These are phyloP conservation scores for Penicillium psychrosexuale DNA, from an alignment of 2,329 filamentous ascomycete species.

Conservation along the genomic window DNA sequence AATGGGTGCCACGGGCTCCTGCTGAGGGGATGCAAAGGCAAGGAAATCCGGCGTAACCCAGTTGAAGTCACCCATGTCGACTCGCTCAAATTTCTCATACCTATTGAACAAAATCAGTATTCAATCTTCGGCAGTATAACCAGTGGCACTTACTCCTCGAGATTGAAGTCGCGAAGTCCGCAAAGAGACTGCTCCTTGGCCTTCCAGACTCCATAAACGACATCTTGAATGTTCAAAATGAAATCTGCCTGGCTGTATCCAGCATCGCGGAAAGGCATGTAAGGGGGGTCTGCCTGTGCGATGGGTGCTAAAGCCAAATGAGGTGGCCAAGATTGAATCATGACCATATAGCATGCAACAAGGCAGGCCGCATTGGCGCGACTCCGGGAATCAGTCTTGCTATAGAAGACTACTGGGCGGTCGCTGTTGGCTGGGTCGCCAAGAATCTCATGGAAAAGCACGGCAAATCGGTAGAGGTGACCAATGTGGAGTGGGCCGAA, in stretches of 20 bases:
- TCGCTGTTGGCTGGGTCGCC: constrained; percentile 88
- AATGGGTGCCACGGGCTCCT: constrained; percentile 70
- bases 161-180: constrained; percentile 86
- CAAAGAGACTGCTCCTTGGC: constrained; percentile 95
- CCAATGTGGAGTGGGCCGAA: constrained; percentile 97
- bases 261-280: constrained; percentile 98
- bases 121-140: neutral
- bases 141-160: constrained; percentile 67
- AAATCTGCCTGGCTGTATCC: constrained; percentile 99
- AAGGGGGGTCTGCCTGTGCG: constrained; percentile 89
- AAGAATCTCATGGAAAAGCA: constrained; percentile 91
- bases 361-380: constrained; percentile 85
- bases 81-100: constrained; percentile 91
- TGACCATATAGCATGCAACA: constrained; percentile 96
- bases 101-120: constrained; percentile 37
- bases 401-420: constrained; percentile 93
- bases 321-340: constrained; percentile 96
- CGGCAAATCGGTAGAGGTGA: constrained; percentile 92
- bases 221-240: constrained; percentile 89
- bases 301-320: constrained; percentile 94
- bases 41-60: constrained; percentile 96
- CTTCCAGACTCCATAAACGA: constrained; percentile 98
- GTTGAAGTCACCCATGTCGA: constrained; percentile 99
- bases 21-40: constrained; percentile 92
- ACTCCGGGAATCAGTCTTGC: constrained; percentile 86